Evolutionary conservation across 2,329 filamentous ascomycete genomes (phyloP), one percentile per base, ranked within the genome.

Genomic region (Rachicladosporium sp.): DNA sequence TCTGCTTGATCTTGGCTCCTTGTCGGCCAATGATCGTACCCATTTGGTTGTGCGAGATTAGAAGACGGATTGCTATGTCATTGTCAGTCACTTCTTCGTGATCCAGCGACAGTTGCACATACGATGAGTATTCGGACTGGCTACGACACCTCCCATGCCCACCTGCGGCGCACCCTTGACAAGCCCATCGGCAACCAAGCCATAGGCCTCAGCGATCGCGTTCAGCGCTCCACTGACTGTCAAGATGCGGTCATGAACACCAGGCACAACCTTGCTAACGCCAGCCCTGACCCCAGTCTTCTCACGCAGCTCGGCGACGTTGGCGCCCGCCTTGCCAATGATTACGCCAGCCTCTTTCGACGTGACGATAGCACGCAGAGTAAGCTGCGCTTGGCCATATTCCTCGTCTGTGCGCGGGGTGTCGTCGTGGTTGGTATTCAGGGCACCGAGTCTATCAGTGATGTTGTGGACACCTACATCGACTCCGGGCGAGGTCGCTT

Each of bases 21-120:
- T 93, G 84, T 50, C 87, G 80, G 55, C 91, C 91, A 59, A 98
- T 98, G 67, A 98, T 95, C 55, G 91, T 98, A 46, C 91, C 91
- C 91, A 98, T 98, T 67, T 98, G 91, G 64, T 96, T 96, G 70
- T 98, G 89, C 29, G 91, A 98, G 64, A 98, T 96, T 60, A 98
- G 80, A 27, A 98, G 80, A 59, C 94, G 94, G 63, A 98, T 84
- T 45, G 91, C 91, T 98, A 51, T 12, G 31, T 29, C 37, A 15
- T 30, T 23, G 30, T 38, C 46, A 40, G 40, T 36, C 31, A 29
- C 8, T 37, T 42, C 19, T 12, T 11, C 21, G 12, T 8, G 6
- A 37, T 11, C 12, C 12, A 21, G 34, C 7, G 37, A 41, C 19
- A 12, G 33, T 23, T 12, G 21, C 41, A 73, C 85, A 66, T 80